Evolutionary conservation across 495 filamentous ascomycete species (phyloP).

Genomic region (Trichocladium antarcticum): DNA sequence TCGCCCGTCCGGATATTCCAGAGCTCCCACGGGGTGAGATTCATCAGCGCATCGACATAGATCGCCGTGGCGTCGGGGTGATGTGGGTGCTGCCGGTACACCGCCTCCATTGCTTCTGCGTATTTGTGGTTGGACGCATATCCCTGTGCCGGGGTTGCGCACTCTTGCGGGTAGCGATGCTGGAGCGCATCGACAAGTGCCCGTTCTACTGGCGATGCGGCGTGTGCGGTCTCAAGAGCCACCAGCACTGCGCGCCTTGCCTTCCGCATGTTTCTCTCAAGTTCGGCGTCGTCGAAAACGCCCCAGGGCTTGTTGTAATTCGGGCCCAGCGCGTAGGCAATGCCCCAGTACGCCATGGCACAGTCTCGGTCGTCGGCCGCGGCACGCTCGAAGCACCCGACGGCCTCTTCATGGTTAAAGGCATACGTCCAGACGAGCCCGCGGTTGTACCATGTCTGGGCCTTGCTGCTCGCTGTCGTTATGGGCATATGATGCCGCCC

Average conservation of each 20-base stretch:
- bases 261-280: slow-evolving; percentile 33
- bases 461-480: slow-evolving; percentile 31
- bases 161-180: slow-evolving; percentile 41
- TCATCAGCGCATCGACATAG: slow-evolving; percentile 58
- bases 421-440: slow-evolving; percentile 53
- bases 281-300: slow-evolving; percentile 50
- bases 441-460: slow-evolving; percentile 50
- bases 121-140: slow-evolving; percentile 46
- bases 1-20: slow-evolving; percentile 52
- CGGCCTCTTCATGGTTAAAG: slow-evolving; percentile 57
- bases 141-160: slow-evolving; percentile 31
- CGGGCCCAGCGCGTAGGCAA: slow-evolving; percentile 53
- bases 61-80: slow-evolving; percentile 52
- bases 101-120: slow-evolving; percentile 48
- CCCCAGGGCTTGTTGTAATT: slow-evolving; percentile 71
- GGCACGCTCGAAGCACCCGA: slow-evolving; percentile 48
- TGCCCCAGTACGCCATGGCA: slow-evolving; percentile 57
- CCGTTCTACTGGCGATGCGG: slow-evolving; percentile 35
- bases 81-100: slow-evolving; percentile 42
- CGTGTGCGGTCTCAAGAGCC: slow-evolving; percentile 30
- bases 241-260: slow-evolving; percentile 35
- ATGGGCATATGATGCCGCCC: slow-evolving; percentile 42
- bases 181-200: slow-evolving; percentile 49
- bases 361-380: slow-evolving; percentile 42
- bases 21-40: slow-evolving; percentile 55